Percentiles rank a stretch among this genome's conserved stretches.
Conservation (phyloP, 805 yeast species). For the Cyberlindnera sargentensis region DNA sequence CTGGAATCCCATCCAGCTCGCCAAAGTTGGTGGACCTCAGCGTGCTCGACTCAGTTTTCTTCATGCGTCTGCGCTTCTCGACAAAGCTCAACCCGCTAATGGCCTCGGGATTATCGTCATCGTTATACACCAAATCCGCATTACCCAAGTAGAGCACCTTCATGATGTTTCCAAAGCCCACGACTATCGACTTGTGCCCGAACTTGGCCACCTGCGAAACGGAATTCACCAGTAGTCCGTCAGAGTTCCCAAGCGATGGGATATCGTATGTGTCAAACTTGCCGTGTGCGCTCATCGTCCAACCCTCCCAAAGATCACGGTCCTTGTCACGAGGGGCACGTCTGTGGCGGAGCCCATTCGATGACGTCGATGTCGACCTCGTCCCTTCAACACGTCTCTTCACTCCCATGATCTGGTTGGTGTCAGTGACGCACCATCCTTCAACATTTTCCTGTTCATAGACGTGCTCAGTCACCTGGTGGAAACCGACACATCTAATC, state of each 20-base stretch:
- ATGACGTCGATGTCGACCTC: conserved; percentile 13
- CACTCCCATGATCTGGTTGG: conserved; percentile 65
- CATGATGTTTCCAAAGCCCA: conserved; percentile 67
- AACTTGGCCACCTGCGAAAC: conserved; percentile 60
- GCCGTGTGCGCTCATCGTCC: conserved; percentile 68
- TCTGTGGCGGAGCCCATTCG: conserved; percentile 12
- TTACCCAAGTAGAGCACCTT: conserved; percentile 70
- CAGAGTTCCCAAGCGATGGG: conserved; percentile 34
- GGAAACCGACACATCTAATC: conserved; percentile 83
- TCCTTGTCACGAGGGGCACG: conserved; percentile 17
- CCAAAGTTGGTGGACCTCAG: conserved; percentile 15
- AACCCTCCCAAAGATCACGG: conserved; percentile 68
- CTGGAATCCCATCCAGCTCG: conserved; percentile 19
- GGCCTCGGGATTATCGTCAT: conserved; percentile 37
- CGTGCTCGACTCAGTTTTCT: background rate
- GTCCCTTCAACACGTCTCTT: conserved; percentile 7
- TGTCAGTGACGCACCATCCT: conserved; percentile 74
- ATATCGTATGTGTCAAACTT: conserved; percentile 52
- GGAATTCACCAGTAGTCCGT: conserved; percentile 43
- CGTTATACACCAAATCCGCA: conserved; percentile 60
- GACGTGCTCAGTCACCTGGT: conserved; percentile 61
- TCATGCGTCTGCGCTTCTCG: conserved; percentile 38
- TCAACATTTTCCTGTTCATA: conserved; percentile 62
- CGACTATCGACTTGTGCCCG: conserved; percentile 73
- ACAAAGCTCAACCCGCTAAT: conserved; percentile 45